Base-by-base conservation (phyloP, 2,329 filamentous ascomycete genomes). In the Macrophomina pseudophaseolina region DNA sequence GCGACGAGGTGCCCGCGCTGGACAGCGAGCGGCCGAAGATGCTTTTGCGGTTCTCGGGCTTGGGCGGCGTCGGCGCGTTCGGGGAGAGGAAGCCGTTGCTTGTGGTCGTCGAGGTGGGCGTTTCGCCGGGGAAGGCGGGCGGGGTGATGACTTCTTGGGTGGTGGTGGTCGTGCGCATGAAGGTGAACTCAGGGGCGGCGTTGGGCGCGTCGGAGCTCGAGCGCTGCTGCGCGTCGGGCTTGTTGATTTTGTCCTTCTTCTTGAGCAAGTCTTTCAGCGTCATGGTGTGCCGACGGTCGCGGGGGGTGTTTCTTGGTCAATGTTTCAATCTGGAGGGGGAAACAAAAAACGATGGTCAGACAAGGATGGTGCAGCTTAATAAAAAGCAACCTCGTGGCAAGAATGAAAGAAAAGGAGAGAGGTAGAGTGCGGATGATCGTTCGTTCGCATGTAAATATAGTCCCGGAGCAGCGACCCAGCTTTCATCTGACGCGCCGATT, bases 121-220 rank as follows among this genome's bases (percentile, higher is more conserved):
- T 32, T 64, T 84, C 83, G 66, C 81, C 82, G 14, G 80, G 79
- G 71, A 84, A 84, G 63, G 76, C 76, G 6, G 93, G 91, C 11
- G 92, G 91, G 66, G 88, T 83, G 76, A 97, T 92, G 70, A 90
- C 82, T 77, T 97, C 93, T 75, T 93, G 87, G 1, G 90, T 88
- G 70, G 88, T 81, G 0, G 94, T 97, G 75, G 97, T 94, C 70
- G 92, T 90, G 69, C 93, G 90, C 74, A 95, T 85, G 80, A 97
- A 93, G 69, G 86, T 92, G 81, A 97, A 93, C 71, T 74, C 71
- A 30, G 74, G 71, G 46, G 66, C 32, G 68, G 16, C n/a, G 33
- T 53, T 70, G 76, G 74, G 5, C 42, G 42, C 42, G 42, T 44
- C 42, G 12, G 42, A 44, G 42, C 42, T 44, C 49, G 74, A 68